Evolutionary conservation across 2,329 filamentous ascomycete species (phyloP).

Genomic region (Fusarium albidum): DNA sequence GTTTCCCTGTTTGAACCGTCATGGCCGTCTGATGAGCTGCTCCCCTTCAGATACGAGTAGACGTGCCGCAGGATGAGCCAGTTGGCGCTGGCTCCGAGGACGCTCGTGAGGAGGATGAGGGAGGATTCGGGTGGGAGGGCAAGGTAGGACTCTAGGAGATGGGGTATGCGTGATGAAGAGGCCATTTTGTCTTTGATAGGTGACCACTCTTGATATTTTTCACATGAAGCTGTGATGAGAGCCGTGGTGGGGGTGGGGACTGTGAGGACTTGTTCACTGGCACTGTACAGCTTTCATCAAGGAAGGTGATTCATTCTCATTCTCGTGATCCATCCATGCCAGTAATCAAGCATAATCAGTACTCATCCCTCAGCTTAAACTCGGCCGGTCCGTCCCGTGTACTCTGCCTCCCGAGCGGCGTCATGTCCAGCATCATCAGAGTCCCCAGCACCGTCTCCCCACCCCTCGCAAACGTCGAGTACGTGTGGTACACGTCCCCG

Average conservation of each 20-base stretch:
- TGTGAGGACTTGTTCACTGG: slow-evolving; percentile 8
- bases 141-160: slow-evolving; percentile 71
- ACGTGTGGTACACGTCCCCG: slow-evolving; percentile 48
- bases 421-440: slow-evolving; percentile 45
- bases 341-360: slow-evolving; percentile 9
- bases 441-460: slow-evolving; percentile 43
- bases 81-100: slow-evolving; percentile 70
- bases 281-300: too few relatives aligned
- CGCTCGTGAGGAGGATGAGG: slow-evolving; percentile 72
- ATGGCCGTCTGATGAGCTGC: slow-evolving; percentile 19
- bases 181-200: slow-evolving; percentile 29
- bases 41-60: slow-evolving; percentile 52
- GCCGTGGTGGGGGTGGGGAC: slow-evolving; percentile 26
- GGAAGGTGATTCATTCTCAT: too few relatives aligned
- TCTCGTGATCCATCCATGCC: too few relatives aligned
- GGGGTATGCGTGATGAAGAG: slow-evolving; percentile 62
- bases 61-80: slow-evolving; percentile 70
- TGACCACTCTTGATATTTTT: too few relatives aligned
- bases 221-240: too few relatives aligned
- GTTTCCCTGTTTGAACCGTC: slow-evolving; percentile 43
- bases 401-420: slow-evolving; percentile 46
- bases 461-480: slow-evolving; percentile 46
- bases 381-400: slow-evolving; percentile 34
- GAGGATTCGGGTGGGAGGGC: slow-evolving; percentile 64
- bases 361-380: slow-evolving; percentile 41